Percentiles rank a stretch among this genome's conserved stretches.
phyloP scores from a whole-genome alignment of 2,329 filamentous ascomycete species.

The Fusarium tupiense region DNA sequence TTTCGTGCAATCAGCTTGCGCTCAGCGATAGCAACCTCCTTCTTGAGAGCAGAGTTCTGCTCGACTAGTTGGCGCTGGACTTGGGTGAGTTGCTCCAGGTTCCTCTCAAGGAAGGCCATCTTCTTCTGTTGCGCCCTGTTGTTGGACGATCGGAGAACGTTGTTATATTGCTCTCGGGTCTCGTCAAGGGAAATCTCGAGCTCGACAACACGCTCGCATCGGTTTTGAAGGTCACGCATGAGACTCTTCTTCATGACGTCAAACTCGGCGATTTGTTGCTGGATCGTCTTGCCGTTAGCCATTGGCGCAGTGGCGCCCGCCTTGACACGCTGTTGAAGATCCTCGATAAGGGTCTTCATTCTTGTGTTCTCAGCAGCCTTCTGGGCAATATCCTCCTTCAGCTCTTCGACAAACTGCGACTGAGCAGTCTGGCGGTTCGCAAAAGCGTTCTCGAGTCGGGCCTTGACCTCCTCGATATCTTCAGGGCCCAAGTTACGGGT shows the following conservation, averaged over 20 bases:
- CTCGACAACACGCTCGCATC: constrained; percentile 97
- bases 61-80: constrained; percentile 98
- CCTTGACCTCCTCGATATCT: constrained; percentile 87
- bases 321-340: constrained; percentile 79
- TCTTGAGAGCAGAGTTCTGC: constrained; percentile 96
- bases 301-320: constrained; percentile 67
- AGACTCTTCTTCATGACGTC: constrained; percentile 99
- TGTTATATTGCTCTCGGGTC: constrained; percentile 99
- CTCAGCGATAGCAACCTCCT: constrained; percentile 98
- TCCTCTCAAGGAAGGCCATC: constrained; percentile 99
- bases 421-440: constrained; percentile 78
- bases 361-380: constrained; percentile 85
- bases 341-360: constrained; percentile 82
- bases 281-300: constrained; percentile 87
- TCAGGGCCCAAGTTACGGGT: constrained; percentile 79
- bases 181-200: constrained; percentile 97
- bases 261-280: constrained; percentile 98
- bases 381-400: constrained; percentile 78
- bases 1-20: constrained; percentile 96
- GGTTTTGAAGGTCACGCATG: constrained; percentile 98
- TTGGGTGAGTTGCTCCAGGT: constrained; percentile 96
- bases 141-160: constrained; percentile 94
- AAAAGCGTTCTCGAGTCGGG: constrained; percentile 80
- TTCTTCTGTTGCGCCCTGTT: constrained; percentile 99
- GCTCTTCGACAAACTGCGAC: constrained; percentile 76